A percentile compares a stretch with the other conserved stretches of the same genome.
These are phyloP conservation scores for Calycina herbarum DNA, from an alignment of 2,329 filamentous ascomycete species.

Conservation along the genomic window DNA sequence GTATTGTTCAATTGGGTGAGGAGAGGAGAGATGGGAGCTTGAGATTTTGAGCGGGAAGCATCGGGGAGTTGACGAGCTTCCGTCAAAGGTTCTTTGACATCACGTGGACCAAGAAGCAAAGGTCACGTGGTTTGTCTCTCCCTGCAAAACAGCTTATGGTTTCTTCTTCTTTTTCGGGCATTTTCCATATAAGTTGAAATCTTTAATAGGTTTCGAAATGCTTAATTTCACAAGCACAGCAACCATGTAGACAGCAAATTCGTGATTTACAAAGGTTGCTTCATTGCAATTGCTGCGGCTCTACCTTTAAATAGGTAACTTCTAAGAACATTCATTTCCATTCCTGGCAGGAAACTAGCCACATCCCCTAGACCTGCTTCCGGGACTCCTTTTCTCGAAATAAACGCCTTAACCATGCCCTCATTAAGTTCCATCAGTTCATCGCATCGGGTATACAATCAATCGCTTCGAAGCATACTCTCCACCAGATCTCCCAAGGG, in stretches of 20 bases:
- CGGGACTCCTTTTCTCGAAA: conserved; percentile 22
- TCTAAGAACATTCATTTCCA: conserved; percentile 16
- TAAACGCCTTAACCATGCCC: conserved; percentile 31
- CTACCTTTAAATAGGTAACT: conserved; percentile 16
- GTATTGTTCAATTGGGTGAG: conserved; percentile 33
- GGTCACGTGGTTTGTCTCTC: neutral
- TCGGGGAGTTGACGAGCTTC: conserved; percentile 17
- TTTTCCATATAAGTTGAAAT: neutral
- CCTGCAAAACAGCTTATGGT: neutral
- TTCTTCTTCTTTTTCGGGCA: neutral
- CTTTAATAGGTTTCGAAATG: neutral
- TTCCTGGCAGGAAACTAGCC: conserved; percentile 10
- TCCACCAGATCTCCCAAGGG: conserved; percentile 94
- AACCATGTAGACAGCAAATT: neutral
- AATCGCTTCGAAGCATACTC: conserved; percentile 92
- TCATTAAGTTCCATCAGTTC: conserved; percentile 20
- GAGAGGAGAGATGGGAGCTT: conserved; percentile 27
- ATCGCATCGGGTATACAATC: conserved; percentile 10
- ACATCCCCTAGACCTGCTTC: conserved; percentile 13
- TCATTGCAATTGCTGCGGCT: conserved; percentile 15
- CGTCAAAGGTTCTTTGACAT: conserved; percentile 15
- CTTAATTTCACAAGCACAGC: neutral
- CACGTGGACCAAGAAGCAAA: neutral
- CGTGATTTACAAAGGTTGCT: neutral
- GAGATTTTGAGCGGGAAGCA: conserved; percentile 15